Evolutionary conservation across 768 basidiomycete species (phyloP).

Genomic region (Termitomyces sp.): DNA sequence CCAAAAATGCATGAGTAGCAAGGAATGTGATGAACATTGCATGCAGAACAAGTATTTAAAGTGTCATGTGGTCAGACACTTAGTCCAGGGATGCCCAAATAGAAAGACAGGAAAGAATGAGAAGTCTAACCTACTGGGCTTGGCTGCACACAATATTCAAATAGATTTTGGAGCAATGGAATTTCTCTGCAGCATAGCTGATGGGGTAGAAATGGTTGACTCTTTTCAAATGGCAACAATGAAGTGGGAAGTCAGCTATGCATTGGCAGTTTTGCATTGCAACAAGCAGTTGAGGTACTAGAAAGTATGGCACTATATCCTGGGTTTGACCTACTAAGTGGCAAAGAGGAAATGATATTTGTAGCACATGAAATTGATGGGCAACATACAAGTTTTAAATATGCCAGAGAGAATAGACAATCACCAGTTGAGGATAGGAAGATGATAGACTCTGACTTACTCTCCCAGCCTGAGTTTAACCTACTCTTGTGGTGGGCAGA

Average conservation of each 20-base stretch:
- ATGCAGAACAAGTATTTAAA: too few species aligned
- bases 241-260: background rate
- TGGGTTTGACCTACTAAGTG: background rate
- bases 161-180: background rate
- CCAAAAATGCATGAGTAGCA: background rate
- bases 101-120: conserved; percentile 10
- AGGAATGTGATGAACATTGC: background rate
- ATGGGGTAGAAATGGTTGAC: background rate
- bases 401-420: too few species aligned
- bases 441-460: too few species aligned
- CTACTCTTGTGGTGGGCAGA: too few species aligned
- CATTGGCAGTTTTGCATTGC: background rate
- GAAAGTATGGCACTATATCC: background rate
- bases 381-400: too few species aligned
- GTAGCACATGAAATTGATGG: too few species aligned
- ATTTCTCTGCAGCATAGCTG: background rate
- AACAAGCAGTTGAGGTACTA: background rate
- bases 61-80: background rate
- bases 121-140: conserved; percentile 6
- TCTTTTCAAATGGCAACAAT: background rate
- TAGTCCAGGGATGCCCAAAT: background rate
- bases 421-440: too few species aligned
- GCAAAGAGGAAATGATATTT: background rate
- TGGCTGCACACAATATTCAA: conserved; percentile 6
- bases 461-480: too few species aligned